Conservation (phyloP, 306 rosid genomes). For the Castanea mollissima region DNA sequence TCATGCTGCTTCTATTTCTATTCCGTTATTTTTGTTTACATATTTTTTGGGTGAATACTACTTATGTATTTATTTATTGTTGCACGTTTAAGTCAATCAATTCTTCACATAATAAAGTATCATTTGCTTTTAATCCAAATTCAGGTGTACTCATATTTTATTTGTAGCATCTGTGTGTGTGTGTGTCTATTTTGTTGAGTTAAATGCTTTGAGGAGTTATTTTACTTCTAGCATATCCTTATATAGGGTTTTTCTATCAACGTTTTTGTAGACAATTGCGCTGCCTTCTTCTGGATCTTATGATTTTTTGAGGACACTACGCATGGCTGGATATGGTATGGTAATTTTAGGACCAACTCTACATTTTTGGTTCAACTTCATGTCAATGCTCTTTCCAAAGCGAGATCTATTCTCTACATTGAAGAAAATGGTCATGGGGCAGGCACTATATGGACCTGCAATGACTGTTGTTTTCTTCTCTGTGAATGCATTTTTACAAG, state of each 20-base stretch:
- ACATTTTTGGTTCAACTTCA: constrained; percentile 90
- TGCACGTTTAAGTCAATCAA: neutral
- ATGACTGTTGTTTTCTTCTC: constrained; percentile 87
- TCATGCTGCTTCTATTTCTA: too few species aligned
- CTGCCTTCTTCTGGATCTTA: constrained; percentile 40
- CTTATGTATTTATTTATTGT: neutral
- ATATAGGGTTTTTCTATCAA: neutral
- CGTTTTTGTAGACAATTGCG: constrained; percentile 50
- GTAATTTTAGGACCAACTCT: constrained; percentile 77
- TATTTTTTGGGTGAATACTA: neutral
- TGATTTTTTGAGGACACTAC: constrained; percentile 69
- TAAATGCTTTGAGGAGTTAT: neutral
- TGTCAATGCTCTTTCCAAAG: constrained; percentile 69
- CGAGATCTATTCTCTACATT: constrained; percentile 71
- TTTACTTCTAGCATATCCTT: neutral
- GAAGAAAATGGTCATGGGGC: constrained; percentile 88
- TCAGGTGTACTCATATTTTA: neutral
- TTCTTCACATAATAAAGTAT: neutral
- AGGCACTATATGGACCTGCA: constrained; percentile 71
- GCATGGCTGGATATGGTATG: constrained; percentile 92
- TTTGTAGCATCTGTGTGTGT: neutral
- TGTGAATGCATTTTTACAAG: constrained; percentile 70
- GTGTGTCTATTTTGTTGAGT: neutral
- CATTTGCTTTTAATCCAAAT: neutral
- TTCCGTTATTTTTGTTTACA: neutral